Percentiles rank a stretch among this genome's conserved stretches.
Evolutionary conservation across 495 filamentous ascomycete genomes (phyloP).

Genomic region (Annulohypoxylon stygium): DNA sequence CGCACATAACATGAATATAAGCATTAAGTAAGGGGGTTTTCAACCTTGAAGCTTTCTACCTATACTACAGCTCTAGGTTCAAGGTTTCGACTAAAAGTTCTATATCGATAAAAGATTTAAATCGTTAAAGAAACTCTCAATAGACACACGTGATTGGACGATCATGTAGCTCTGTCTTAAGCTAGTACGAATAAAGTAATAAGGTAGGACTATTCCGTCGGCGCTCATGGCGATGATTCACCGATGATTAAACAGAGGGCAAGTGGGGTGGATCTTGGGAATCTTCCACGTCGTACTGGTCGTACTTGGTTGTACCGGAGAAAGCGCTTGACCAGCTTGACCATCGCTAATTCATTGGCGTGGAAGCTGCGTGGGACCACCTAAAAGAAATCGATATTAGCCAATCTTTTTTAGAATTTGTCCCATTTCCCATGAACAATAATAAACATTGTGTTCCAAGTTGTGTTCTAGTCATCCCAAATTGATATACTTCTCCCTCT

Average conservation of each 20-base stretch:
- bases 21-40: too few species aligned
- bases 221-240: conserved; percentile 18
- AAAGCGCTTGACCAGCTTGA: conserved; percentile 38
- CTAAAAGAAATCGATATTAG: conserved; percentile 40
- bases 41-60: not conserved
- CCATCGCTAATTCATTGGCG: conserved; percentile 44
- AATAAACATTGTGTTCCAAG: not conserved
- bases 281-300: not conserved
- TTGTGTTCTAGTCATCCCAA: conserved; percentile 3
- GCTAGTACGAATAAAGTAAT: conserved; percentile 12
- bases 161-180: not conserved
- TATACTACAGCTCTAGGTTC: not conserved
- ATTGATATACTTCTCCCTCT: not conserved
- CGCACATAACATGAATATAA: too few species aligned
- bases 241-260: conserved; percentile 9
- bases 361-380: conserved; percentile 25
- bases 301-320: not conserved
- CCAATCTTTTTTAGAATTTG: conserved; percentile 43
- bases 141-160: conserved; percentile 36
- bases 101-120: not conserved
- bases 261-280: conserved; percentile 26
- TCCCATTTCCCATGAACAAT: conserved; percentile 23
- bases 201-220: conserved; percentile 23
- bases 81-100: not conserved
- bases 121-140: conserved; percentile 20